Evolutionary conservation across 345 rosid genomes (phyloP).

Genomic region (Gynandropsis gynandra): DNA sequence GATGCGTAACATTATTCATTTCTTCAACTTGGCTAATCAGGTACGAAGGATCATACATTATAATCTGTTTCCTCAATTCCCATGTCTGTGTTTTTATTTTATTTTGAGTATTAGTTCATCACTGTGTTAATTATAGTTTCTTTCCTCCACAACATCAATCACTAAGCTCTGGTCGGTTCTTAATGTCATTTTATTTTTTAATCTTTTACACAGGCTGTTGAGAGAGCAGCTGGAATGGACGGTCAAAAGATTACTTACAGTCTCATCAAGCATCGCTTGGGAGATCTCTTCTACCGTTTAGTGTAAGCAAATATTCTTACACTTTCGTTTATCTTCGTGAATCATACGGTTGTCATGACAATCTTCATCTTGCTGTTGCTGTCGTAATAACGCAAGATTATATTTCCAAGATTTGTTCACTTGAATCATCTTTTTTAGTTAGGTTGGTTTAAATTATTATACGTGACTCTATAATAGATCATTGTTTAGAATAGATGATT

Average conservation of each 20-base stretch:
- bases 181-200: too few relatives aligned
- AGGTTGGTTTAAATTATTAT: too few relatives aligned
- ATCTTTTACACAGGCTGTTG: conserved; percentile 72
- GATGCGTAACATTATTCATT: conserved; percentile 99
- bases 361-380: too few relatives aligned
- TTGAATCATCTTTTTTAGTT: not conserved
- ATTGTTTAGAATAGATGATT: too few relatives aligned
- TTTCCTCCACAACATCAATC: too few relatives aligned
- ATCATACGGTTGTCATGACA: too few relatives aligned
- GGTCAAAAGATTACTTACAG: conserved; percentile 92
- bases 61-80: not conserved
- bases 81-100: not conserved
- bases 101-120: not conserved
- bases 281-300: conserved; percentile 91
- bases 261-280: conserved; percentile 91
- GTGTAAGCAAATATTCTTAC: conserved; percentile 52
- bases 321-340: not conserved
- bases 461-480: too few relatives aligned
- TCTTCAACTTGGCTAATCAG: conserved; percentile 94
- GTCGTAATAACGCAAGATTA: too few relatives aligned
- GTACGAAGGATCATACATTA: conserved; percentile 28
- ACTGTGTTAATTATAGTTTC: too few relatives aligned
- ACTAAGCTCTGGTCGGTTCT: too few relatives aligned
- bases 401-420: too few relatives aligned
- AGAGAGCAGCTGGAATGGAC: conserved; percentile 98